Conservation (phyloP, 2,329 filamentous ascomycete species). For the Scytalidium lignicola region DNA sequence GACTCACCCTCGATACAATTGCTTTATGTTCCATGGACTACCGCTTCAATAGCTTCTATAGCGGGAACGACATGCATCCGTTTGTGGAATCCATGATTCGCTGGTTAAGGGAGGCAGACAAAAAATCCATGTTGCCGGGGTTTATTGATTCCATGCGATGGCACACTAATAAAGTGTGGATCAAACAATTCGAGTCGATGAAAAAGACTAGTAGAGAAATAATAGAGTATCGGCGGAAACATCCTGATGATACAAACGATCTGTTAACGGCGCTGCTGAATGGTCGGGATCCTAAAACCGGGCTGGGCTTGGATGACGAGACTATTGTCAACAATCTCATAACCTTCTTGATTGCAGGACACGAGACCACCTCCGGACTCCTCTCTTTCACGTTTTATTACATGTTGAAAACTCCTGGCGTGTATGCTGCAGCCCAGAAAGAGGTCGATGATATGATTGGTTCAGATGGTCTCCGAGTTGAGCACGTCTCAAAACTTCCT, state of each 20-base stretch:
- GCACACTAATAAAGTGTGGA: no score
- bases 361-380: constrained; percentile 65
- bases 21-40: constrained; percentile 35
- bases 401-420: constrained; percentile 41
- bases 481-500: constrained; percentile 48
- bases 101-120: no score
- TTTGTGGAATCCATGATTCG: constrained; percentile 66
- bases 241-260: constrained; percentile 57
- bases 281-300: constrained; percentile 62
- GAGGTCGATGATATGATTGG: constrained; percentile 48
- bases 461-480: constrained; percentile 34
- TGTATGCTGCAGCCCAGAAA: constrained; percentile 38
- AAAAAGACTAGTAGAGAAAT: constrained; percentile 53
- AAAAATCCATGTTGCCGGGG: no score
- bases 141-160: no score
- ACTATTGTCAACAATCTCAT: constrained; percentile 58
- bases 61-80: constrained; percentile 57
- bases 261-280: constrained; percentile 66
- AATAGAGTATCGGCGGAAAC: constrained; percentile 49
- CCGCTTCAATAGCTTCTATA: constrained; percentile 72
- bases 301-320: constrained; percentile 56
- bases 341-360: constrained; percentile 40
- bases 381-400: constrained; percentile 46
- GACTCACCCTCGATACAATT: constrained; percentile 63
- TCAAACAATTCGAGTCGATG: constrained; percentile 49